Conservation (phyloP, 2,329 filamentous ascomycete species). For the Xylaria arbuscula region DNA sequence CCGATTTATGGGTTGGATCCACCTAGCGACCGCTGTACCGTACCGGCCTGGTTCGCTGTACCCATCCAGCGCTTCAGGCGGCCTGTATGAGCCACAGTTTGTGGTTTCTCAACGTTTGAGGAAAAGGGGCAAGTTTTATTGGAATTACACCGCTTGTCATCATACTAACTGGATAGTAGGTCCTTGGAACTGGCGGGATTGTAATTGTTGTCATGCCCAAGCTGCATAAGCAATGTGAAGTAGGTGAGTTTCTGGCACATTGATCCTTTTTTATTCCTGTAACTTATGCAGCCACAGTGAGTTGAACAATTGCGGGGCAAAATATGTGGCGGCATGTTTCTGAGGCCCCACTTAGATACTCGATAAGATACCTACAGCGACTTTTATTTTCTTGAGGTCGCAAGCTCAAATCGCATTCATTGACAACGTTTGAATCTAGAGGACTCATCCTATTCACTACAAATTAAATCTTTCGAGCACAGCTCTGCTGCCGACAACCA, state of each 20-base stretch:
- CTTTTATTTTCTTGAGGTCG: conserved; percentile 21
- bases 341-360: neutral
- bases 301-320: neutral
- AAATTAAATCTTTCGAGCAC: neutral
- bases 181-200: neutral
- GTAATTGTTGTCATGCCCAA: neutral
- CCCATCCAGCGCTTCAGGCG: neutral
- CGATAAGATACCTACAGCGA: conserved; percentile 24
- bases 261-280: neutral
- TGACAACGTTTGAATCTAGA: neutral
- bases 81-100: neutral
- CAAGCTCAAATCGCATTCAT: neutral
- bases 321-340: conserved; percentile 1
- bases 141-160: neutral
- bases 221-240: no score
- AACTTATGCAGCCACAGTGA: neutral
- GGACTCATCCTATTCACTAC: neutral
- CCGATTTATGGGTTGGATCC: neutral
- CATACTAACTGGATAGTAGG: neutral
- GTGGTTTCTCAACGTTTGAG: neutral
- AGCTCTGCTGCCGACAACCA: neutral
- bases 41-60: neutral
- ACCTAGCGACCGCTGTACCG: neutral
- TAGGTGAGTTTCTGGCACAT: neutral
- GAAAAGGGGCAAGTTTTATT: conserved; percentile 3